Conservation (phyloP, 495 filamentous ascomycete genomes). For the Trichoderma parareesei region DNA sequence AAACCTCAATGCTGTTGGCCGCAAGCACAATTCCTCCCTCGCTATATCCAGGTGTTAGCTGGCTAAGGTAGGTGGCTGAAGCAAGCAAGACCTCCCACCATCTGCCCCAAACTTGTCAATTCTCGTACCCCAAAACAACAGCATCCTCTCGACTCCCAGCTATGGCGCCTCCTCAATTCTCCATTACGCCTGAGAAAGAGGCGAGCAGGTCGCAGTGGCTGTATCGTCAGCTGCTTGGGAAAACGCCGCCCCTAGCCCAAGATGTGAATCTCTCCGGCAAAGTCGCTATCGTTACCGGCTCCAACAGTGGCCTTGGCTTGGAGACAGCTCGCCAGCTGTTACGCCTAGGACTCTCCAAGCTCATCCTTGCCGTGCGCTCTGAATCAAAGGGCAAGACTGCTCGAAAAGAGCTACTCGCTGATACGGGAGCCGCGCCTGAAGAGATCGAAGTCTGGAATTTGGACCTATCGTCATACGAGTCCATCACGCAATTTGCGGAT, state of each 20-base stretch:
- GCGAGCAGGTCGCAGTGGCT: background rate
- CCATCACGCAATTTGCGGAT: constrained; percentile 30
- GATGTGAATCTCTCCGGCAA: constrained; percentile 24
- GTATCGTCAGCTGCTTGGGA: background rate
- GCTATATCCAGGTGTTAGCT: too few relatives aligned
- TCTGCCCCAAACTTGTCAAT: too few relatives aligned
- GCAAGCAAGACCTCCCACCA: too few relatives aligned
- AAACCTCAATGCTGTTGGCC: too few relatives aligned
- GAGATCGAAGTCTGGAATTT: constrained; percentile 39
- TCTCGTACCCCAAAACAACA: too few relatives aligned
- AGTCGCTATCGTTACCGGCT: constrained; percentile 38
- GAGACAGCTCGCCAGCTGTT: constrained; percentile 37
- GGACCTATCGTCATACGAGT: constrained; percentile 37
- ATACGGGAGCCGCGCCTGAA: background rate
- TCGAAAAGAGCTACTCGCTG: constrained; percentile 11
- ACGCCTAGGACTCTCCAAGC: constrained; percentile 30
- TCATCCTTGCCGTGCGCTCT: constrained; percentile 42
- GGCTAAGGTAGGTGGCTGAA: too few relatives aligned
- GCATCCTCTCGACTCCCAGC: too few relatives aligned
- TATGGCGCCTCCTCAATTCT: background rate
- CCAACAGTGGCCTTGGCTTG: constrained; percentile 38
- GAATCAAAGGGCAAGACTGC: constrained; percentile 29
- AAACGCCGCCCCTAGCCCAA: constrained; percentile 11
- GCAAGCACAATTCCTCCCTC: too few relatives aligned
- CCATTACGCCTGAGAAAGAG: background rate